phyloP scores from a whole-genome alignment of 257 asterid species.

The Dorcoceras hygrometricum region DNA sequence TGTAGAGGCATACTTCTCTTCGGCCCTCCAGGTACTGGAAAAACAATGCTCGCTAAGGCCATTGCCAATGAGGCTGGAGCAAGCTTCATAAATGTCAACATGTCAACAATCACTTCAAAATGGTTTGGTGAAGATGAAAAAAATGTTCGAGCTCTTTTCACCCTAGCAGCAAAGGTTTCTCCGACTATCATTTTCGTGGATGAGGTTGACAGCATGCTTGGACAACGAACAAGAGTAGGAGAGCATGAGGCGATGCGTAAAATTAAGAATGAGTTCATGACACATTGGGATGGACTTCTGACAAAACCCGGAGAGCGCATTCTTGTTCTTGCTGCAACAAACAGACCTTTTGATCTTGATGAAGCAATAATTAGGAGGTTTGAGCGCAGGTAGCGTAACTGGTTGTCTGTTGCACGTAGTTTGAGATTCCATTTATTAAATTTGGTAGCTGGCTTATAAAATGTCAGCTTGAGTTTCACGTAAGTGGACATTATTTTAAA shows the following conservation, averaged over 20 bases:
- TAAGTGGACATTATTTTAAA: background rate
- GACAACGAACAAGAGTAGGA: slow-evolving; percentile 90
- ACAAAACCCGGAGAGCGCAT: slow-evolving; percentile 89
- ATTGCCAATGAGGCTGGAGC: slow-evolving; percentile 98
- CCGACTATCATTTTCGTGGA: slow-evolving; percentile 94
- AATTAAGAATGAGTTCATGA: slow-evolving; percentile 92
- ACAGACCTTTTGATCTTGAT: slow-evolving; percentile 97
- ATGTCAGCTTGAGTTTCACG: slow-evolving; percentile 2
- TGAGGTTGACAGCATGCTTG: slow-evolving; percentile 99
- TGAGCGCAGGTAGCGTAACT: slow-evolving; percentile 75
- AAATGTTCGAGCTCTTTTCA: slow-evolving; percentile 92
- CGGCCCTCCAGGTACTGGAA: slow-evolving; percentile 99
- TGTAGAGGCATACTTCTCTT: slow-evolving; percentile 96
- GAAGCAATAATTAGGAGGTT: slow-evolving; percentile 98
- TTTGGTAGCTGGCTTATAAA: background rate
- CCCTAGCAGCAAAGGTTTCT: slow-evolving; percentile 94
- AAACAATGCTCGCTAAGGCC: slow-evolving; percentile 99
- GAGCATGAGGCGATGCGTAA: slow-evolving; percentile 99
- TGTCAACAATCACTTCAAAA: slow-evolving; percentile 96
- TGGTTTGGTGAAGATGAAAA: slow-evolving; percentile 99
- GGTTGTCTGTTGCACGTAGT: background rate
- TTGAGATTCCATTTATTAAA: background rate
- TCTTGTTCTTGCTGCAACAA: slow-evolving; percentile 98
- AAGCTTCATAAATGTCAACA: slow-evolving; percentile 92
- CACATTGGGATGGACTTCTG: slow-evolving; percentile 93